Conservation (phyloP, 2,329 filamentous ascomycete genomes). For the Aspergillus glaucus region DNA sequence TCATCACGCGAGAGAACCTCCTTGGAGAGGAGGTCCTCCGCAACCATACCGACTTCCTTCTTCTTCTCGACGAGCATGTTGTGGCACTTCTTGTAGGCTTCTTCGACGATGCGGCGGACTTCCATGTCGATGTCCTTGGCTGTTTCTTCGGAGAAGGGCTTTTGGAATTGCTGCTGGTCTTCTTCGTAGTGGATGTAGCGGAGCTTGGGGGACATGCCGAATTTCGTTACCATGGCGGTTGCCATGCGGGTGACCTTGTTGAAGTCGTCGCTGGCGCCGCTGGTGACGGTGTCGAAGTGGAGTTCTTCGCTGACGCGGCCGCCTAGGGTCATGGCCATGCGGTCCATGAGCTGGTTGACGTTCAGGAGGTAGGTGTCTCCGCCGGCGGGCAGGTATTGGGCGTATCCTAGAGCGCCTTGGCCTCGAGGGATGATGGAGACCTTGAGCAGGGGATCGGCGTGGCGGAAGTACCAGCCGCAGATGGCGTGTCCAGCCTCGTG, state of each 20-base stretch:
- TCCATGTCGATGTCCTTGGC: conserved; percentile 87
- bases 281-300: conserved; percentile 94
- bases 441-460: conserved; percentile 94
- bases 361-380: conserved; percentile 91
- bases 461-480: conserved; percentile 95
- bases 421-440: conserved; percentile 97
- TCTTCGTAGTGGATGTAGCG: conserved; percentile 87
- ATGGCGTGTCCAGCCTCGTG: conserved; percentile 98
- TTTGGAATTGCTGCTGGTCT: conserved; percentile 68
- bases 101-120: conserved; percentile 83
- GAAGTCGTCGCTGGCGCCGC: conserved; percentile 93
- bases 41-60: conserved; percentile 78
- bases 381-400: conserved; percentile 86
- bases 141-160: conserved; percentile 93
- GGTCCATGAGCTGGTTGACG: conserved; percentile 92
- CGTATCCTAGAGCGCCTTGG: conserved; percentile 87
- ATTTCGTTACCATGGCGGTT: conserved; percentile 97
- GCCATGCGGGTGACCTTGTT: conserved; percentile 97
- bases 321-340: conserved; percentile 98
- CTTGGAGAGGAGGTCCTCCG: conserved; percentile 86
- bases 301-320: conserved; percentile 93
- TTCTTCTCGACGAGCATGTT: conserved; percentile 80
- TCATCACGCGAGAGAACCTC: conserved; percentile 89
- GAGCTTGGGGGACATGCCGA: conserved; percentile 94
- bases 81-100: conserved; percentile 86